Conservation (phyloP, 352 stramenopile species). For the Globisporangium uncinulatum region DNA sequence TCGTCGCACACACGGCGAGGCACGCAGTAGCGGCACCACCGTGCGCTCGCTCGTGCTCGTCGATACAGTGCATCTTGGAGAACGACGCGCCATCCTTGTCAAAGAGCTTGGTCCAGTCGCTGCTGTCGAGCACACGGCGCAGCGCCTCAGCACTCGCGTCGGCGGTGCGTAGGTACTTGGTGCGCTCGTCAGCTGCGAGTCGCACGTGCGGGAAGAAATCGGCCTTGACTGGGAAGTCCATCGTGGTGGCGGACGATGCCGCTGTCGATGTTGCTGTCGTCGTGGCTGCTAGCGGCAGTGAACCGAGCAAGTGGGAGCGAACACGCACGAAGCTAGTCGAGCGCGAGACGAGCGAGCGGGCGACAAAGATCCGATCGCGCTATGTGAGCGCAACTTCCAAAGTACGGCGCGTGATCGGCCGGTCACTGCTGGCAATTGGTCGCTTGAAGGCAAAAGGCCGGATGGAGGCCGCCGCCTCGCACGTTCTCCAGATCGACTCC, state of each 20-base stretch:
- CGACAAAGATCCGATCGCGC: neutral
- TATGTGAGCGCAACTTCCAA: conserved; percentile 5
- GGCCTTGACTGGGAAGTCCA: conserved; percentile 67
- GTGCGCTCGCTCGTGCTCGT: conserved; percentile 11
- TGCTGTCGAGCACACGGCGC: conserved; percentile 33
- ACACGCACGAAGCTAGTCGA: neutral
- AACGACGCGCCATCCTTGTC: conserved; percentile 55
- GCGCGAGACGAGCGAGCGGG: no score
- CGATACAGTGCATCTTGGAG: conserved; percentile 60
- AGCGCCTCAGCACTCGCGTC: conserved; percentile 37
- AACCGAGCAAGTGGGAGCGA: no score
- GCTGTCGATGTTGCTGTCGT: neutral
- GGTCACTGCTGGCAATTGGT: no score
- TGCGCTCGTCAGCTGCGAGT: conserved; percentile 37
- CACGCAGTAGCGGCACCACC: conserved; percentile 24
- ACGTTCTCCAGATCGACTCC: no score
- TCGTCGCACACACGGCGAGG: conserved; percentile 55
- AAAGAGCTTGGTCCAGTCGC: conserved; percentile 52
- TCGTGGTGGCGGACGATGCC: conserved; percentile 10
- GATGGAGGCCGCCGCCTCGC: no score
- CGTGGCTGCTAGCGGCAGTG: no score
- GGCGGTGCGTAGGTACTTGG: conserved; percentile 36
- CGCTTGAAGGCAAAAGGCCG: no score
- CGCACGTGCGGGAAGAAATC: conserved; percentile 66
- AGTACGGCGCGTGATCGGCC: neutral